Evolutionary conservation across 352 stramenopile species (phyloP).

Genomic region (Globisporangium echinulatum): DNA sequence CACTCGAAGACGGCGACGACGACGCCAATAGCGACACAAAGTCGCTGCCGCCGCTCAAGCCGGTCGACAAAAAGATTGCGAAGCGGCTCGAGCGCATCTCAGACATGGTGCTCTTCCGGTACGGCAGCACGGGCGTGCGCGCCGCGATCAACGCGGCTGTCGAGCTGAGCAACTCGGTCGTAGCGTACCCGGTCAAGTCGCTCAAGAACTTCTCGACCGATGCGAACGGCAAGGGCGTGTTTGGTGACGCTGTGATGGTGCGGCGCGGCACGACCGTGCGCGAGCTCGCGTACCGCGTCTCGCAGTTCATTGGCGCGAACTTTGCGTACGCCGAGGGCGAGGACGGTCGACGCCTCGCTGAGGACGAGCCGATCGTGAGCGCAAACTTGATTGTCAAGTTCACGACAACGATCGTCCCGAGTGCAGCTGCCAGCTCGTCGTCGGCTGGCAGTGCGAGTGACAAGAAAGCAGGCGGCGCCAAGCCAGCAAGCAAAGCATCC

Average conservation of each 20-base stretch:
- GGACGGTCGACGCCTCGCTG: constrained; percentile 59
- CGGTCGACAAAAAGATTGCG: constrained; percentile 69
- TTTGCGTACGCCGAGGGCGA: constrained; percentile 82
- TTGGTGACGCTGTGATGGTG: constrained; percentile 72
- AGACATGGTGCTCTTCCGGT: constrained; percentile 89
- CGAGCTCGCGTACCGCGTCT: constrained; percentile 64
- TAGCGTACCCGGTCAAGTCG: constrained; percentile 84
- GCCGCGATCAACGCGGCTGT: constrained; percentile 84
- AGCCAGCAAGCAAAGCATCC: constrained; percentile 16
- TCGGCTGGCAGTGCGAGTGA: constrained; percentile 15
- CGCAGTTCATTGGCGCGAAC: constrained; percentile 61
- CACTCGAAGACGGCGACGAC: constrained; percentile 53
- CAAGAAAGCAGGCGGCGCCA: constrained; percentile 31
- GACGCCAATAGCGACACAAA: constrained; percentile 38
- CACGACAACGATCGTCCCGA: constrained; percentile 50
- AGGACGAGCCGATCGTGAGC: constrained; percentile 61
- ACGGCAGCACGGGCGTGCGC: constrained; percentile 77
- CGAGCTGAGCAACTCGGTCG: constrained; percentile 70
- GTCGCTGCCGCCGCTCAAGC: constrained; percentile 38
- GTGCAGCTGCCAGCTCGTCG: neutral
- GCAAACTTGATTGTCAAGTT: constrained; percentile 77
- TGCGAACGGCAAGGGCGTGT: constrained; percentile 58
- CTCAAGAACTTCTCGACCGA: constrained; percentile 82
- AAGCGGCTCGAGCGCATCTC: constrained; percentile 83
- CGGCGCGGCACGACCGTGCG: constrained; percentile 68